A percentile compares a stretch with the other conserved stretches of the same genome.
phyloP scores from a whole-genome alignment of 225 moss, liverwort and hornwort species.

The Pseudoscleropodium purum region DNA sequence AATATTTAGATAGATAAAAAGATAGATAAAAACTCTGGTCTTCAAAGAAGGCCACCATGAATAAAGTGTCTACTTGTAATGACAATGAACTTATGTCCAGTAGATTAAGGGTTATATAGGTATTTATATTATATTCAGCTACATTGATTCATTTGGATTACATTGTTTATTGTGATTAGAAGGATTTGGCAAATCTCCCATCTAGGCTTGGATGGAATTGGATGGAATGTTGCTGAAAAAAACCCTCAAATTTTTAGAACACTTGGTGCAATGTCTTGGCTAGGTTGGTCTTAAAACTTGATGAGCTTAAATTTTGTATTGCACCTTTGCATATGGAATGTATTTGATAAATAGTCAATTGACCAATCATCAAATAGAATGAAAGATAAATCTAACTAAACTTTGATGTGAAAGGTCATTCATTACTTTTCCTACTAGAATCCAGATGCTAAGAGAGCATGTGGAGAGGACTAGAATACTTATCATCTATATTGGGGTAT shows the following conservation, averaged over 20 bases:
- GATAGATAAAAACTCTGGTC: too few relatives aligned
- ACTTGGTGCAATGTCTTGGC: rapidly evolving
- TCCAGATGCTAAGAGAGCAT: not conserved
- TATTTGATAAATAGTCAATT: not conserved
- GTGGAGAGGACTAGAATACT: rapidly evolving
- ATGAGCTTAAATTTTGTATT: not conserved
- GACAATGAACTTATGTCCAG: too few relatives aligned
- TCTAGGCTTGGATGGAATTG: not conserved
- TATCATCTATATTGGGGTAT: not conserved
- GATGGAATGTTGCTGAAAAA: not conserved
- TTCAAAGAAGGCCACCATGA: too few relatives aligned
- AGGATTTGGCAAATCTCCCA: not conserved
- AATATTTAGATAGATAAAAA: too few relatives aligned
- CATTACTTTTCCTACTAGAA: not conserved
- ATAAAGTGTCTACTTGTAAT: too few relatives aligned
- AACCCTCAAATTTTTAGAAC: not conserved
- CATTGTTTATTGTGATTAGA: rapidly evolving
- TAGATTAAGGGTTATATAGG: too few relatives aligned
- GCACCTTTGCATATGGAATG: not conserved
- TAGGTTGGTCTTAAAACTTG: not conserved
- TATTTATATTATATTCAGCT: not conserved
- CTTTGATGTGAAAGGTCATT: not conserved
- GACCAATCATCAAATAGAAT: not conserved
- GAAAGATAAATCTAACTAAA: not conserved
- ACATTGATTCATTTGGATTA: not conserved